Evolutionary conservation across 2,329 filamentous ascomycete species (phyloP).

Genomic region (Cercospora brassicicola): DNA sequence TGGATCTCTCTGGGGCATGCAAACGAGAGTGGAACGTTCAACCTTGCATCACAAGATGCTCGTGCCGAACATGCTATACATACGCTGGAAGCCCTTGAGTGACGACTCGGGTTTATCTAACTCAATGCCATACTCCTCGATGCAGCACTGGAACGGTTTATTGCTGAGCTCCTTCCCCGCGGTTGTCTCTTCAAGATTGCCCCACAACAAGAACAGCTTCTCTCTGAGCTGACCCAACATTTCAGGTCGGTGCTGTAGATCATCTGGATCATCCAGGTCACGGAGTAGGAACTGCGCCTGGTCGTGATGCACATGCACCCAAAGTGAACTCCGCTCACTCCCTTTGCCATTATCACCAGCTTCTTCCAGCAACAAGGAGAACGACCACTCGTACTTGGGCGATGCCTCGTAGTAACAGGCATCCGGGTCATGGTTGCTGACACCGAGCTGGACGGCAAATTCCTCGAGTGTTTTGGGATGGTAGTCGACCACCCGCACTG

Average conservation of each 20-base stretch:
- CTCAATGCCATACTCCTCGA: slow-evolving; percentile 47
- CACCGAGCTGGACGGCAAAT: slow-evolving; percentile 55
- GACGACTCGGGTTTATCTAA: slow-evolving; percentile 22
- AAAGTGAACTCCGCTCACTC: slow-evolving; percentile 46
- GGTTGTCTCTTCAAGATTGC: slow-evolving; percentile 69
- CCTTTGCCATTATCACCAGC: slow-evolving; percentile 37
- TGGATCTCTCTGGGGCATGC: background rate
- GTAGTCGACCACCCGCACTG: slow-evolving; percentile 80
- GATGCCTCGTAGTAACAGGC: slow-evolving; percentile 41
- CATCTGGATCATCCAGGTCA: slow-evolving; percentile 57
- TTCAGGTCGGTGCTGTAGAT: slow-evolving; percentile 56
- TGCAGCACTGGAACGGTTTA: slow-evolving; percentile 48
- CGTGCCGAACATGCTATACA: slow-evolving; percentile 34
- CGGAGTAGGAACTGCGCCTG: slow-evolving; percentile 59
- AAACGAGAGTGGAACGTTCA: background rate
- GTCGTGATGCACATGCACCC: slow-evolving; percentile 65
- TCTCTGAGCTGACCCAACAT: slow-evolving; percentile 61
- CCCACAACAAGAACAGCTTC: slow-evolving; percentile 78
- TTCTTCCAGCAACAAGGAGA: slow-evolving; percentile 76
- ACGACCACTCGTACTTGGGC: slow-evolving; percentile 75
- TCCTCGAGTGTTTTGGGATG: slow-evolving; percentile 68
- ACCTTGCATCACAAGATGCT: slow-evolving; percentile 27
- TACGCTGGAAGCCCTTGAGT: slow-evolving; percentile 37
- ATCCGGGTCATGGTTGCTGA: slow-evolving; percentile 19
- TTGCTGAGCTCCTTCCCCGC: slow-evolving; percentile 34